Percentiles rank a stretch among this genome's conserved stretches.
Conservation (phyloP, 352 stramenopile species). For the Pythium aristosporum region DNA sequence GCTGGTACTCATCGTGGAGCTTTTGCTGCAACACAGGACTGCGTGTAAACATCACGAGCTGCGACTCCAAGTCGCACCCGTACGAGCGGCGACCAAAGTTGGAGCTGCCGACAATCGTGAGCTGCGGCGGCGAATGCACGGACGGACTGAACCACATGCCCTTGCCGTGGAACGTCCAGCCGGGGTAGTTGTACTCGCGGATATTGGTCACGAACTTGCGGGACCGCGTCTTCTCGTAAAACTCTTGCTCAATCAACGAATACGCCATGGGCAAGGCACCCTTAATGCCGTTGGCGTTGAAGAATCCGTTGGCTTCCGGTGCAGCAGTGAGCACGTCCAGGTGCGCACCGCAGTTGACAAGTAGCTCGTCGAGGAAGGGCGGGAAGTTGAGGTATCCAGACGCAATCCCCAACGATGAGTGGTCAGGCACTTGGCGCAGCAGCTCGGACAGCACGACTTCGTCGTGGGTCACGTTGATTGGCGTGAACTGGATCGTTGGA, state of each 20-base stretch:
- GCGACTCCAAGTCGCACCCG: constrained; percentile 72
- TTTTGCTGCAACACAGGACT: constrained; percentile 43
- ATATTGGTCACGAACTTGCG: constrained; percentile 43
- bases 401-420: constrained; percentile 57
- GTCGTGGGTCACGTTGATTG: constrained; percentile 57
- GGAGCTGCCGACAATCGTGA: constrained; percentile 74
- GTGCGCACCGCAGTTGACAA: constrained; percentile 40
- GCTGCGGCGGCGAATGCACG: constrained; percentile 23
- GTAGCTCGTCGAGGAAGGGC: constrained; percentile 52
- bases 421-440: constrained; percentile 40
- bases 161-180: constrained; percentile 85
- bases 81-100: constrained; percentile 82
- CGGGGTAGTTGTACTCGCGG: constrained; percentile 63
- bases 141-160: constrained; percentile 76
- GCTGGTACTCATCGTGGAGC: constrained; percentile 54
- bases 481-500: constrained; percentile 74
- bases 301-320: constrained; percentile 74
- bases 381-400: constrained; percentile 85
- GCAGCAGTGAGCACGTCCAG: constrained; percentile 69
- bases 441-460: constrained; percentile 51
- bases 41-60: constrained; percentile 65
- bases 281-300: constrained; percentile 63
- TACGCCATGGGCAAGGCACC: constrained; percentile 81
- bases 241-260: constrained; percentile 79
- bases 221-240: constrained; percentile 53